A percentile compares a stretch with the other conserved stretches of the same genome.
Conservation (phyloP, 805 yeast genomes). For the Candida easanensis region DNA sequence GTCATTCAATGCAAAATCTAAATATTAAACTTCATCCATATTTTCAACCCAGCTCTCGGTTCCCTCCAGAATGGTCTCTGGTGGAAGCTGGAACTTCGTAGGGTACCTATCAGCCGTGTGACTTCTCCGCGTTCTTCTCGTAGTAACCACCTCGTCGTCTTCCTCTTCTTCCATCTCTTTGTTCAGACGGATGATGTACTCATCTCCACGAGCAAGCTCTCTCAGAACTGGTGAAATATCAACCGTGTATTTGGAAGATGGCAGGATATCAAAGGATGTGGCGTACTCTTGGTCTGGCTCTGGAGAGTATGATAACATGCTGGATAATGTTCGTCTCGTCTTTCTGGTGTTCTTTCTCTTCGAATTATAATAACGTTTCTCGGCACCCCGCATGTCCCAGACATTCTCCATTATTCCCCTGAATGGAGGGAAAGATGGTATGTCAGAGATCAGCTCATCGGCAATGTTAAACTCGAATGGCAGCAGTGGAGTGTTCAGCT, state of each 20-base stretch:
- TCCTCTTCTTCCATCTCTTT: slow-evolving; percentile 2
- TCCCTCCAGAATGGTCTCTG: neutral
- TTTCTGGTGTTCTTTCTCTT: slow-evolving; percentile 14
- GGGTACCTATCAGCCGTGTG: neutral
- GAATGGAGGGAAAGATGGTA: slow-evolving; percentile 6
- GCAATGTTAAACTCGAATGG: slow-evolving; percentile 41
- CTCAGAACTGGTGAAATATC: slow-evolving; percentile 27
- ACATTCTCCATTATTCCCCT: neutral
- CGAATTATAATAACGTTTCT: slow-evolving; percentile 15
- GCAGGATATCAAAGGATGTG: slow-evolving; percentile 16
- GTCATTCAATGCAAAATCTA: too few relatives aligned
- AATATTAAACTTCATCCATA: neutral
- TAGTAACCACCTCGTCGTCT: slow-evolving; percentile 1
- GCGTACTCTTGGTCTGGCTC: slow-evolving; percentile 8
- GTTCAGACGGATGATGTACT: neutral
- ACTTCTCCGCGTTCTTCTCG: slow-evolving; percentile 1
- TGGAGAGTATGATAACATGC: slow-evolving; percentile 6
- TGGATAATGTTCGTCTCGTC: slow-evolving; percentile 15
- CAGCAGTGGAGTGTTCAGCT: slow-evolving; percentile 29
- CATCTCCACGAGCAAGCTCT: slow-evolving; percentile 23
- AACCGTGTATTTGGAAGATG: slow-evolving; percentile 8
- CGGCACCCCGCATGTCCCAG: slow-evolving; percentile 10
- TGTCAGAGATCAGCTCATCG: slow-evolving; percentile 1
- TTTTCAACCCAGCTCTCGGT: neutral
- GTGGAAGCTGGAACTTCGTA: neutral